Conservation (phyloP, 768 basidiomycete species). For the Lyophyllum shimeji region DNA sequence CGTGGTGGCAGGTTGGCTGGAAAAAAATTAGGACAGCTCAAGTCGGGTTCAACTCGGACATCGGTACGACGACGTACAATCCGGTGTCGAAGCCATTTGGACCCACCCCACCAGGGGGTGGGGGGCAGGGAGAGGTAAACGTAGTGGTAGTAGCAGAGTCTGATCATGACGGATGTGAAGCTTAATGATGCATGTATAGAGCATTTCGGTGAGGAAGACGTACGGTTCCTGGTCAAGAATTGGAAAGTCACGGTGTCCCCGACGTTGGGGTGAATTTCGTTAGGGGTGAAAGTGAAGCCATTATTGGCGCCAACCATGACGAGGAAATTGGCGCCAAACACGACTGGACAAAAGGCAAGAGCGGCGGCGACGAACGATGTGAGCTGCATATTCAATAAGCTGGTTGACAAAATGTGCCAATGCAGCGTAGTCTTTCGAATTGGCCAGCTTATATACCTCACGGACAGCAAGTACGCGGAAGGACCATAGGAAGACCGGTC, state of each 20-base stretch:
- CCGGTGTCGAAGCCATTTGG: background rate
- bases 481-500: background rate
- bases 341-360: background rate
- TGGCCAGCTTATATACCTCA: background rate
- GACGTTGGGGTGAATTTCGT: background rate
- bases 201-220: background rate
- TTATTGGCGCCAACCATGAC: background rate
- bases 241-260: conserved; percentile 4
- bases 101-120: conserved; percentile 1
- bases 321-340: background rate
- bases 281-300: conserved; percentile 1
- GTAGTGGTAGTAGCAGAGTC: conserved; percentile 4
- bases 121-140: background rate
- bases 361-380: background rate
- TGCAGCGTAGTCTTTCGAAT: background rate
- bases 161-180: background rate
- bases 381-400: background rate
- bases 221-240: conserved; percentile 5
- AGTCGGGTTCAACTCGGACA: too few relatives aligned
- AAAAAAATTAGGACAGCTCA: background rate
- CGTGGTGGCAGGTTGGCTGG: background rate
- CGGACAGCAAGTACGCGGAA: background rate
- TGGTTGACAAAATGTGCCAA: background rate
- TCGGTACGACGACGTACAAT: background rate
- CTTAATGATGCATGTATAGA: background rate